These are phyloP conservation scores for Wickerhamiella nectarea DNA, from an alignment of 805 yeast genomes.

Conservation along the genomic window DNA sequence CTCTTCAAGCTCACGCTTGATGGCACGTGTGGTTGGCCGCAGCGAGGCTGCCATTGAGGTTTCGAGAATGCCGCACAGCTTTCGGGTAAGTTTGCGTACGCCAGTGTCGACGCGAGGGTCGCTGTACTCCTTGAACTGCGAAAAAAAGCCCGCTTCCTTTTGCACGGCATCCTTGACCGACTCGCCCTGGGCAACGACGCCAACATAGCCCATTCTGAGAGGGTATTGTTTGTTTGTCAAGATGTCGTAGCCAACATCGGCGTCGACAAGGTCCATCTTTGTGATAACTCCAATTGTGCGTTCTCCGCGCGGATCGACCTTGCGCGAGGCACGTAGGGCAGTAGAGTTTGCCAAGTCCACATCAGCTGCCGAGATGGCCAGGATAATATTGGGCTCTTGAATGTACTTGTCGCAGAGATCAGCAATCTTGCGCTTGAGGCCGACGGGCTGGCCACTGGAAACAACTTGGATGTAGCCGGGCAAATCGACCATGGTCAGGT, in stretches of 20 bases:
- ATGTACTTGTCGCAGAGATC: slow-evolving; percentile 73
- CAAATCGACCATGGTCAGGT: slow-evolving; percentile 81
- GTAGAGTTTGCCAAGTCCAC: slow-evolving; percentile 95
- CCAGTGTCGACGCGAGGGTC: slow-evolving; percentile 52
- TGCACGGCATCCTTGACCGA: slow-evolving; percentile 28
- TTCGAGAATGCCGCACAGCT: slow-evolving; percentile 76
- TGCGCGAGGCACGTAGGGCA: slow-evolving; percentile 78
- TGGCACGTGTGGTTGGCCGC: slow-evolving; percentile 73
- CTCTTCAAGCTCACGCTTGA: slow-evolving; percentile 86
- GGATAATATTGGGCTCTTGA: slow-evolving; percentile 81
- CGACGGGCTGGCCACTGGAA: slow-evolving; percentile 89
- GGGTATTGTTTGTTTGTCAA: slow-evolving; percentile 76
- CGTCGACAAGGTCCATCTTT: slow-evolving; percentile 78
- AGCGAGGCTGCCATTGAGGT: slow-evolving; percentile 80
- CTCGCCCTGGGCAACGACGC: slow-evolving; percentile 84
- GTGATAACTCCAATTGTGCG: slow-evolving; percentile 95
- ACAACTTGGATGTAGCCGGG: slow-evolving; percentile 97
- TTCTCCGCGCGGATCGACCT: slow-evolving; percentile 86
- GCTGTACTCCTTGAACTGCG: slow-evolving; percentile 45
- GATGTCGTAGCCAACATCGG: slow-evolving; percentile 53
- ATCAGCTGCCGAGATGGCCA: slow-evolving; percentile 95
- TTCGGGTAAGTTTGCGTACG: slow-evolving; percentile 58
- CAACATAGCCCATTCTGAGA: slow-evolving; percentile 90
- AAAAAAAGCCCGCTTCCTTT: slow-evolving; percentile 47
- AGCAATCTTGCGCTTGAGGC: slow-evolving; percentile 64